Evolutionary conservation across 1,139 yeast genomes (phyloP).

Genomic region (Geotrichum phurueaensis): DNA sequence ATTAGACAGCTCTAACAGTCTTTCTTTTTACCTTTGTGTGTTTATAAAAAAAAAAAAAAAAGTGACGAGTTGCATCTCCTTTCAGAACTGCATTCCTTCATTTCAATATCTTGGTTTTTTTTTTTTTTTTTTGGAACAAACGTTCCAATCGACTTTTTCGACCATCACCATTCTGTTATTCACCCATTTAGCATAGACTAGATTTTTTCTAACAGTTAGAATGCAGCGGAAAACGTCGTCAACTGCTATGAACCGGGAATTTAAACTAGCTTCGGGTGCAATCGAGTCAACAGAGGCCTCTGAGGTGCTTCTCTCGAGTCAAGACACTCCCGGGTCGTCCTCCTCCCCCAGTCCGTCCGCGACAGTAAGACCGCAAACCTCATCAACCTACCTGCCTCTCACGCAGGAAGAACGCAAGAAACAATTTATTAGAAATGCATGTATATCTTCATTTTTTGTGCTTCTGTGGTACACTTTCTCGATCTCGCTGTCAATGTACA

Average conservation of each 20-base stretch:
- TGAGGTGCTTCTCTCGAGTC: not conserved
- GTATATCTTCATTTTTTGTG: conserved; percentile 32
- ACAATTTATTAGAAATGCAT: conserved; percentile 9
- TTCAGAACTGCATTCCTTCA: not conserved
- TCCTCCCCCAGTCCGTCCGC: not conserved
- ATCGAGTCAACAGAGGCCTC: not conserved
- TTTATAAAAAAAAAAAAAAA: too few relatives aligned
- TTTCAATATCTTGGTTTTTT: too few relatives aligned
- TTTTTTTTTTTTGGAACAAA: not conserved
- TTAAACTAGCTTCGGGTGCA: not conserved
- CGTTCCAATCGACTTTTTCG: not conserved
- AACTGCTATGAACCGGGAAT: not conserved
- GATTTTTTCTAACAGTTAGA: not conserved
- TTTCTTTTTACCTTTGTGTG: too few relatives aligned
- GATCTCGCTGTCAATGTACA: conserved; percentile 75
- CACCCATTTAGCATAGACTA: not conserved
- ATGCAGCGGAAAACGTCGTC: not conserved
- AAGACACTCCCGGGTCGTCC: not conserved
- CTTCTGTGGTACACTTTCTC: conserved; percentile 42
- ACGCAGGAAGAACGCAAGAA: conserved; percentile 4
- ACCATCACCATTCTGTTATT: not conserved
- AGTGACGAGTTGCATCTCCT: not conserved
- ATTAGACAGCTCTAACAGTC: not conserved
- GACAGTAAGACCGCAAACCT: not conserved
- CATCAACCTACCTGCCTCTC: not conserved